Evolutionary conservation across 768 basidiomycete genomes (phyloP), one percentile per base, ranked within the genome.

Genomic region (Sistotremastrum suecicum): DNA sequence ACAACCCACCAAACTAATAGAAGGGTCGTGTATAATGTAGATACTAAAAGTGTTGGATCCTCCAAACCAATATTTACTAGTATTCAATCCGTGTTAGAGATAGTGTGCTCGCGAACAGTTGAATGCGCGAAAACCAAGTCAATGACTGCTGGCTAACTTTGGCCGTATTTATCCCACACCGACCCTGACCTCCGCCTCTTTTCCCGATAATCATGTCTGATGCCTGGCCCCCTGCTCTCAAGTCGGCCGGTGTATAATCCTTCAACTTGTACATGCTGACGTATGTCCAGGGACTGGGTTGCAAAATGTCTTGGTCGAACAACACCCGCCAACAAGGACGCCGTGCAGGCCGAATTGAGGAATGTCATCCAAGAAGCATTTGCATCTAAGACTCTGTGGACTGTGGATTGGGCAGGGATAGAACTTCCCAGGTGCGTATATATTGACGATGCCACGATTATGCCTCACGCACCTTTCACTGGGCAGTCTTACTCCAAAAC

Each of bases 351-450:
- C 49, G 95, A 99, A 71, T 67, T 99, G 59, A 91, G 90, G 76
- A 76, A 86, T 79, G 84, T 90, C 74, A 95, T 99, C 63, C 83
- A 85, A 75, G 78, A 90, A 54, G 81, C 90, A 63, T 94, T 88
- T 66, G 72, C 78, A 50, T 72, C 78, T 58, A 80, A 85, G 60
- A 75, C 83, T 1, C 71, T 98, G 29, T 83, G 86, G 77, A 84
- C 86, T n/a, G 94, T 84, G 47, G 89, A 98, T 62, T 99, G 95
- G 95, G 66, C 72, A 7, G 80, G 75, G 33, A 75, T 91, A 34
- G 84, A 94, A 63, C 69, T 99, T 46, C 73, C 87, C 69, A 84
- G 83, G 92, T 91, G 56, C 46, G 43, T 47, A 28, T 46, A 34
- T 37, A 5, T n/a, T 48, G 43, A 42, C 37, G 34, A 39, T 54